These are phyloP conservation scores for Tetragonia tetragonoides DNA, from an alignment of 148 eudicot species.

Conservation along the genomic window DNA sequence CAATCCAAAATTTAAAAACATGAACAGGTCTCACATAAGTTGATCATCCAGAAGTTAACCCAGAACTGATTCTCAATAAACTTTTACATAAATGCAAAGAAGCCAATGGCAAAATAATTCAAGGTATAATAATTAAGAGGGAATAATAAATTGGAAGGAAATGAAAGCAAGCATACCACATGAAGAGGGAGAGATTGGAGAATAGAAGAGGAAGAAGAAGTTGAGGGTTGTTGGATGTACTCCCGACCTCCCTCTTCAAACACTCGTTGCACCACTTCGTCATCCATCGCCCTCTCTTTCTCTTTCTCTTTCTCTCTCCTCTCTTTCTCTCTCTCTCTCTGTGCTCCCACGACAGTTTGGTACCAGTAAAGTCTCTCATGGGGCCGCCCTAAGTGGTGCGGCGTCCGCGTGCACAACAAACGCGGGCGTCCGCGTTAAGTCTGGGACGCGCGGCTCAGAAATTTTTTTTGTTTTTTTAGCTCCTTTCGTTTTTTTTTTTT, in stretches of 20 bases:
- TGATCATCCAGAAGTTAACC: background rate
- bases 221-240: constrained; percentile 68
- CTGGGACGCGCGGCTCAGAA: too few relatives aligned
- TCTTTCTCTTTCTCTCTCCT: background rate
- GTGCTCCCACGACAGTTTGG: too few relatives aligned
- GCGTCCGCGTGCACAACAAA: too few relatives aligned
- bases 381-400: too few relatives aligned
- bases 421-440: too few relatives aligned
- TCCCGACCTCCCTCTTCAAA: constrained; percentile 89
- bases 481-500: too few relatives aligned
- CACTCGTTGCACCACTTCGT: constrained; percentile 80
- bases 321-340: background rate
- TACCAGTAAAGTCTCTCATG: too few relatives aligned
- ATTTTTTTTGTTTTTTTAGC: too few relatives aligned
- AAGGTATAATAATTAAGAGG: too few relatives aligned
- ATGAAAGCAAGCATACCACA: constrained; percentile 47
- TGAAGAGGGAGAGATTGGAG: constrained; percentile 98
- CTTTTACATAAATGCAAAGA: background rate
- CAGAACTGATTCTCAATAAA: background rate
- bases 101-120: too few relatives aligned
- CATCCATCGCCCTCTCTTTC: constrained; percentile 52
- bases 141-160: too few relatives aligned
- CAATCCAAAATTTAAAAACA: too few relatives aligned
- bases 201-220: constrained; percentile 85
- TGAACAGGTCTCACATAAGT: background rate